phyloP scores from a whole-genome alignment of 2,329 filamentous ascomycete species.

The Penicillium nordicum region DNA sequence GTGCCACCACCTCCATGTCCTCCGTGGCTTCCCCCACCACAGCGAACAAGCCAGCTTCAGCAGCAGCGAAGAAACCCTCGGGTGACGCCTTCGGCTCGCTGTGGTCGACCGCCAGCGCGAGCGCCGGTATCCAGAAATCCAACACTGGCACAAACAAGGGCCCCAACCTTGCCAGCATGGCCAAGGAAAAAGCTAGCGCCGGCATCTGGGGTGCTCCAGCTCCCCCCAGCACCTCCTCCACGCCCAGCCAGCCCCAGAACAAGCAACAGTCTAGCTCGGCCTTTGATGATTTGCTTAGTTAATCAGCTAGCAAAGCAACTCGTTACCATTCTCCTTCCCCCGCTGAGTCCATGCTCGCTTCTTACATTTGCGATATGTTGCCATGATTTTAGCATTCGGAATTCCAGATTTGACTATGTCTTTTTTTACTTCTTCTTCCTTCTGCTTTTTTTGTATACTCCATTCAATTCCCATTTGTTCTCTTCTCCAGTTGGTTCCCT shows the following conservation, averaged over 20 bases:
- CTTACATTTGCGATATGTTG: constrained; percentile 2
- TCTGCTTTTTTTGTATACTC: not conserved
- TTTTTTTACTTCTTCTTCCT: not conserved
- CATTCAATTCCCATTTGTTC: not conserved
- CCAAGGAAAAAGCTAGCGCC: constrained; percentile 95
- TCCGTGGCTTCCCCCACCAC: constrained; percentile 38
- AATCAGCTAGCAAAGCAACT: constrained; percentile 4
- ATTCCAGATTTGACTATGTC: not conserved
- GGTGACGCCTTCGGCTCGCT: constrained; percentile 88
- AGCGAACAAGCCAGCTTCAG: constrained; percentile 48
- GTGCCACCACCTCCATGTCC: constrained; percentile 37
- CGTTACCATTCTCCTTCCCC: not conserved
- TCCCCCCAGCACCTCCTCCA: constrained; percentile 51
- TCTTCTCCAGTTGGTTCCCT: not conserved
- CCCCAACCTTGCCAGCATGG: constrained; percentile 84
- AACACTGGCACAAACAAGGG: constrained; percentile 59
- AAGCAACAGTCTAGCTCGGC: constrained; percentile 31
- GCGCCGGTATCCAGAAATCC: constrained; percentile 70
- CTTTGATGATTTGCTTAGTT: constrained; percentile 43
- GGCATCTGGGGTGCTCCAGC: constrained; percentile 85
- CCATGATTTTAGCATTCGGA: constrained; percentile 4
- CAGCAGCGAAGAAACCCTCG: constrained; percentile 45
- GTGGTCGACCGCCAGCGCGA: constrained; percentile 68
- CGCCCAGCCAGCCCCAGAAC: constrained; percentile 40
- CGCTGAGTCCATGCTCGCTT: not conserved